A percentile compares a stretch with the other conserved stretches of the same genome.
Evolutionary conservation across 108 stramenopile species (phyloP).

Genomic region (Ochromonas danica): DNA sequence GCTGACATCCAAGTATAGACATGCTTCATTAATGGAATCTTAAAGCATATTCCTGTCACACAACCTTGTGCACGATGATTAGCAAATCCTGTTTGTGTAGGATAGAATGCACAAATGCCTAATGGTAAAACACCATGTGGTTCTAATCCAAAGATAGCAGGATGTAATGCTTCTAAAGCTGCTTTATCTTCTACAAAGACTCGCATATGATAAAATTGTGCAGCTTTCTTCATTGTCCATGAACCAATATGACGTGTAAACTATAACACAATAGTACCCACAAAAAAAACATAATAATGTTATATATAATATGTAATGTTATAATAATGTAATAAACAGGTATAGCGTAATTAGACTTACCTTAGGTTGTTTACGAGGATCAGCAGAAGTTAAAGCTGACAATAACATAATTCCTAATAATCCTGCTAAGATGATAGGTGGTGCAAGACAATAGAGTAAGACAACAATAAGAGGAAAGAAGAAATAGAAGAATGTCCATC

Average conservation of each 20-base stretch:
- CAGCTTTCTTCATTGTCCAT: slow-evolving; percentile 26
- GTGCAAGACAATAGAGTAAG: not conserved
- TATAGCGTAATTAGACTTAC: too few relatives aligned
- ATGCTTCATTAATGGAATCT: slow-evolving; percentile 11
- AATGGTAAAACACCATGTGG: slow-evolving; percentile 26
- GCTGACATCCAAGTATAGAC: slow-evolving; percentile 25
- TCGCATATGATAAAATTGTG: not conserved
- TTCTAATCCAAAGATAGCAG: slow-evolving; percentile 22
- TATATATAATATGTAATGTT: too few relatives aligned
- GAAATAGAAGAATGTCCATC: slow-evolving; percentile 6
- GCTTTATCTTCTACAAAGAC: slow-evolving; percentile 2
- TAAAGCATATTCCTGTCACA: not conserved
- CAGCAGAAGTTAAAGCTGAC: not conserved
- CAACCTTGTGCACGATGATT: not conserved
- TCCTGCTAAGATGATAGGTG: not conserved
- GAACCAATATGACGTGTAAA: not conserved
- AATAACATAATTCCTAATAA: not conserved
- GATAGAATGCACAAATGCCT: not conserved
- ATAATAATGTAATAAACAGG: too few relatives aligned
- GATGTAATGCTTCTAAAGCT: not conserved
- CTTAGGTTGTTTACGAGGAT: not conserved
- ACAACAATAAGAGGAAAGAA: not conserved
- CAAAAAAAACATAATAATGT: too few relatives aligned
- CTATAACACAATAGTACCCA: not conserved
- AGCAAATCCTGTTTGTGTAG: not conserved